These are phyloP conservation scores for Sporobolomyces pararoseus DNA, from an alignment of 768 basidiomycete species.

Conservation along the genomic window DNA sequence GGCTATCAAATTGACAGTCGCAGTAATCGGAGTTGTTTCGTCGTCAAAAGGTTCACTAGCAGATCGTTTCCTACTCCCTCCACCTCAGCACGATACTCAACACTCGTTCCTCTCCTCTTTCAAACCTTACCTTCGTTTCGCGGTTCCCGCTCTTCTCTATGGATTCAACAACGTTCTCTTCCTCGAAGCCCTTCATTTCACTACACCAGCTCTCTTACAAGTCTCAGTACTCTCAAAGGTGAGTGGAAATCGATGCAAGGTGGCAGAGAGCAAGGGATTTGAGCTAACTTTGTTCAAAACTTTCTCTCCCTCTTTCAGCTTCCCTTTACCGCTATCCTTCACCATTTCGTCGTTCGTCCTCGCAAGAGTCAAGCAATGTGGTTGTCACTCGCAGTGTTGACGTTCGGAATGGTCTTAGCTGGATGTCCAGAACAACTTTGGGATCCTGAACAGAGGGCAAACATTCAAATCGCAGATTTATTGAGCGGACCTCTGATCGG, in stretches of 20 bases:
- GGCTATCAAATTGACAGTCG: slow-evolving; percentile 4
- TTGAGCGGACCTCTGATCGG: slow-evolving; percentile 17
- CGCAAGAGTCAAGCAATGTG: slow-evolving; percentile 12
- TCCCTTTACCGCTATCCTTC: slow-evolving; percentile 29
- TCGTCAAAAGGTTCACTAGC: background rate
- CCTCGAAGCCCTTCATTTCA: slow-evolving; percentile 19
- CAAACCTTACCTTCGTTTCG: slow-evolving; percentile 20
- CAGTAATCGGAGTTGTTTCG: background rate
- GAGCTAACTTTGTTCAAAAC: background rate
- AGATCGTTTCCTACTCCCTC: slow-evolving; percentile 1
- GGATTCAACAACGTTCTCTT: slow-evolving; percentile 29
- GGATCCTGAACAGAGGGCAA: background rate
- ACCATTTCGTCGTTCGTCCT: slow-evolving; percentile 17
- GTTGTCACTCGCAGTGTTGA: slow-evolving; percentile 23
- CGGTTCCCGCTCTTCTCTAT: slow-evolving; percentile 18
- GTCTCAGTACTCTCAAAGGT: slow-evolving; percentile 22
- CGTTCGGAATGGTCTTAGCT: slow-evolving; percentile 9
- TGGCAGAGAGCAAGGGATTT: too few species aligned
- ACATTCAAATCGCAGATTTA: background rate
- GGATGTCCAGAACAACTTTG: slow-evolving; percentile 19
- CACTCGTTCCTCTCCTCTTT: background rate
- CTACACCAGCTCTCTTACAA: slow-evolving; percentile 25
- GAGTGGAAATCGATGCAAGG: too few species aligned
- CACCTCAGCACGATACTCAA: background rate
- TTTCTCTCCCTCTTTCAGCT: slow-evolving; percentile 4